Evolutionary conservation across 208 protist species (phyloP), one percentile per base, ranked within the genome.

Genomic region (Paratrypanosoma confusum): DNA sequence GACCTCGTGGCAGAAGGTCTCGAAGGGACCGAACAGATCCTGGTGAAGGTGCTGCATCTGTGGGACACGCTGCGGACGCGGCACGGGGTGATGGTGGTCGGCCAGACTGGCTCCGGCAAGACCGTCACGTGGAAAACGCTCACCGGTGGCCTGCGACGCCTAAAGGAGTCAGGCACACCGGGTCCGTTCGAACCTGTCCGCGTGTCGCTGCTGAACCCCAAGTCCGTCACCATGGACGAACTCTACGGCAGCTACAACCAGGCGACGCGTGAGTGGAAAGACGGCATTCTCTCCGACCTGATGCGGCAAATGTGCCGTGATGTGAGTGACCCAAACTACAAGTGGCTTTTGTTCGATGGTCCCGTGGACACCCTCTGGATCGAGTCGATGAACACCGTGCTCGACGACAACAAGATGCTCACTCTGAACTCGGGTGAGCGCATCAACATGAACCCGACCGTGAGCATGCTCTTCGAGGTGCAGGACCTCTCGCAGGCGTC

Each of bases 321-420:
- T 56, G 71, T 79, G 38, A 92, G 78, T 17, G 84, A 93, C 59
- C 46, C 71, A 32, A 81, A 90, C 44, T 78, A 97, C 63, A 96
- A 98, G 63, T 99, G 97, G 97, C 80, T 99, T 13, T 39, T 99
- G 14, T 96, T 99, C 34, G 97, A 99, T 57, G 96, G 97, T 25
- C 97, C 97, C 17, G 95, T 99, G 11, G 96, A 99, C 71, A 98
- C 97, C 35, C 68, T 98, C 14, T 99, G 97, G 97, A 98, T 99
- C 51, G 97, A 99, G 80, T 95, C 74, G 5, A 98, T 99, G 96
- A 99, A 99, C 70, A 97, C 96, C 13, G 95, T 99, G n/a, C 71
- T 99, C 11, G 97, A 99, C 75, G 96, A 99, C 70, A 98, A 97
- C 73, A 99, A 98, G 76, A 85, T 99, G 68, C 81, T 99, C 5